phyloP scores from a whole-genome alignment of 192 early-diverging fungal species.

The Dissophora ornata region DNA sequence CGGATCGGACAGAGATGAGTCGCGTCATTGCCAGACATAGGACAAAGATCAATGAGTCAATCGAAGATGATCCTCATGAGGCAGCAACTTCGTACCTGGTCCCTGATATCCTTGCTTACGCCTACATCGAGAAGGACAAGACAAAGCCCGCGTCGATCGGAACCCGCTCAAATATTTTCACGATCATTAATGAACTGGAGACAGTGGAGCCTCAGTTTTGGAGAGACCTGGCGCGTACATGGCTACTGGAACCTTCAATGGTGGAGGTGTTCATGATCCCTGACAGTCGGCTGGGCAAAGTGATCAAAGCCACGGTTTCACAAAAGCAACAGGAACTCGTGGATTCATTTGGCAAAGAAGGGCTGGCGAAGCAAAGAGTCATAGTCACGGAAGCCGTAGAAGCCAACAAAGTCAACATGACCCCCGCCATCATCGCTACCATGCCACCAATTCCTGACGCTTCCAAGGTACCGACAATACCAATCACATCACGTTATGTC shows the following conservation, averaged over 20 bases:
- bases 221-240: constrained; percentile 62
- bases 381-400: constrained; percentile 41
- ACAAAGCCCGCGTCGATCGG: constrained; percentile 61
- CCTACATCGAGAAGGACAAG: constrained; percentile 61
- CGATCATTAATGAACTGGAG: constrained; percentile 66
- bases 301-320: constrained; percentile 56
- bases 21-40: constrained; percentile 57
- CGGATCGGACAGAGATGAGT: constrained; percentile 54
- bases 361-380: constrained; percentile 59
- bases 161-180: constrained; percentile 65
- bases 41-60: constrained; percentile 55
- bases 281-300: constrained; percentile 59
- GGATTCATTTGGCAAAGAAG: constrained; percentile 55
- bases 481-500: constrained; percentile 24
- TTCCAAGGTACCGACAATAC: constrained; percentile 60
- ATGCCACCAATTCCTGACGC: constrained; percentile 80
- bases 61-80: constrained; percentile 74
- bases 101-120: constrained; percentile 67
- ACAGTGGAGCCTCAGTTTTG: constrained; percentile 64
- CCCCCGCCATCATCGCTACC: constrained; percentile 54
- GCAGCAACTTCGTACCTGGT: constrained; percentile 61
- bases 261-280: constrained; percentile 71
- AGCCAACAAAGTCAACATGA: constrained; percentile 52
- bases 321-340: constrained; percentile 51
- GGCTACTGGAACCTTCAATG: constrained; percentile 65